Conservation (phyloP, 306 rosid species). For the Prosopis cineraria region DNA sequence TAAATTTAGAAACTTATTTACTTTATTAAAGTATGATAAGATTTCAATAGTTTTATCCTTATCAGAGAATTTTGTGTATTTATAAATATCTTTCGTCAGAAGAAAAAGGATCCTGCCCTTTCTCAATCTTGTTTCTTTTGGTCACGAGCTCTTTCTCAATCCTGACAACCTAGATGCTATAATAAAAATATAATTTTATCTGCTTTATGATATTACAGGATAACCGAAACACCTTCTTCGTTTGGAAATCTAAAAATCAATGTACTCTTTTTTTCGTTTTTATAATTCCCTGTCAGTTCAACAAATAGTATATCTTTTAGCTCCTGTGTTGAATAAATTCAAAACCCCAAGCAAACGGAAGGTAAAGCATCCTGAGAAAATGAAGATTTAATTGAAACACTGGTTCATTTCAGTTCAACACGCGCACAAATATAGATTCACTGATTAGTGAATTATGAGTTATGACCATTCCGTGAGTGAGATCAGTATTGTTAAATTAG, state of each 20-base stretch:
- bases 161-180: background rate
- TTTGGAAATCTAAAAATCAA: background rate
- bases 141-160: background rate
- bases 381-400: background rate
- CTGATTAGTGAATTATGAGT: background rate
- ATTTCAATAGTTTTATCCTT: background rate
- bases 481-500: background rate
- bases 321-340: slow-evolving; percentile 1
- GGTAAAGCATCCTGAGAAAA: slow-evolving; percentile 18
- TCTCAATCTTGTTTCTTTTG: background rate
- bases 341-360: background rate
- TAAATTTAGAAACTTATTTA: background rate
- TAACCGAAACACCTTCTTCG: background rate
- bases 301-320: background rate
- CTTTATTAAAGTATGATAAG: background rate
- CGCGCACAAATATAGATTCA: background rate
- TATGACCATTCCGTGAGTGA: background rate
- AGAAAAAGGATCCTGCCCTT: background rate
- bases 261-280: background rate
- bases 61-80: background rate
- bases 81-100: background rate
- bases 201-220: background rate
- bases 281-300: background rate
- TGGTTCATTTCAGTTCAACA: background rate
- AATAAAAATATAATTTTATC: background rate